Percentiles rank a stretch among this genome's conserved stretches.
Conservation (phyloP, 139 green algal species). For the Nannochloris sp. region DNA sequence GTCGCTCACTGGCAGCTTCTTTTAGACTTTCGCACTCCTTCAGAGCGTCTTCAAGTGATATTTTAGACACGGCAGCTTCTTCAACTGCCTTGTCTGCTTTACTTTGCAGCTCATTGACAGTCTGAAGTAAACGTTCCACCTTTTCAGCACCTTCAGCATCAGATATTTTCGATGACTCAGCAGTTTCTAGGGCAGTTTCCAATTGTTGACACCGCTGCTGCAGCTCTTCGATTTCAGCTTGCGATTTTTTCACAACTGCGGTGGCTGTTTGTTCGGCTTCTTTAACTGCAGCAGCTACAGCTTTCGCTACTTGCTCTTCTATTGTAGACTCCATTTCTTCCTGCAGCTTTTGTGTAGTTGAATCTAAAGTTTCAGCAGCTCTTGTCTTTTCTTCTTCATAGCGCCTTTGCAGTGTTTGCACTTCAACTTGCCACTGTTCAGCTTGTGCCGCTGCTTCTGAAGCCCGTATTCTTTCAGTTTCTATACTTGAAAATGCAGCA, state of each 20-base stretch:
- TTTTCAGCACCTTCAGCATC: not conserved
- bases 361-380: not conserved
- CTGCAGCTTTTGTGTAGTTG: not conserved
- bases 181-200: not conserved
- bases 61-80: not conserved
- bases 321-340: not conserved
- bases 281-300: not conserved
- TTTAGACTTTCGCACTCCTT: not conserved
- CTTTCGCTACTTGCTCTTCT: not conserved
- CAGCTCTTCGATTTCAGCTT: slow-evolving; percentile 1
- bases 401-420: not conserved
- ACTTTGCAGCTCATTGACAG: not conserved
- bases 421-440: not conserved
- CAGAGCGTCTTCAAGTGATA: not conserved
- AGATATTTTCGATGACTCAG: not conserved
- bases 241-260: no score
- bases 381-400: not conserved
- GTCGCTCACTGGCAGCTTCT: not conserved
- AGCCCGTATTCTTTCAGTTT: not conserved
- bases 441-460: not conserved
- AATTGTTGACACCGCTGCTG: not conserved
- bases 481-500: not conserved
- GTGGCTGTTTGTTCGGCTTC: slow-evolving; percentile 5
- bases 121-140: not conserved
- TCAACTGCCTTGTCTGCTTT: not conserved